Conservation (phyloP, 1,139 yeast genomes). For the Blastobotrys capitulatus region DNA sequence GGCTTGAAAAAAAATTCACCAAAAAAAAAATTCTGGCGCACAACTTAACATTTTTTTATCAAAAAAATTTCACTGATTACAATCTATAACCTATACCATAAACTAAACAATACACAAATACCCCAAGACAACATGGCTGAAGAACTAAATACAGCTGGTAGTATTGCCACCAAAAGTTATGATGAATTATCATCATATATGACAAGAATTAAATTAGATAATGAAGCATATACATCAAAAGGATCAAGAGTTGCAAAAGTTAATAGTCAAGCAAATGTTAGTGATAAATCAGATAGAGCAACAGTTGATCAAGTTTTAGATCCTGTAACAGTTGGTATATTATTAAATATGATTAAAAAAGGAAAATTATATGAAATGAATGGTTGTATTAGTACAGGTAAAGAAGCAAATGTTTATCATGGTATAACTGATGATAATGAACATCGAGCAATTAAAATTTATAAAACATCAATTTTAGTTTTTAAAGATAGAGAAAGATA, state of each 20-base stretch:
- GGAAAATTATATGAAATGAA: constrained; percentile 81
- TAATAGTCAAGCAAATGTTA: constrained; percentile 23
- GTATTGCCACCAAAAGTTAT: constrained; percentile 6
- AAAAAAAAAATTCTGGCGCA: too few relatives aligned
- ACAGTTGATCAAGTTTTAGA: constrained; percentile 96
- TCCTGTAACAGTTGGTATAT: constrained; percentile 82
- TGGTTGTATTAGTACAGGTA: constrained; percentile 95
- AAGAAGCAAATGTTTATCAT: constrained; percentile 97
- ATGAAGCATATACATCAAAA: constrained; percentile 27
- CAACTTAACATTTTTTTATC: too few relatives aligned
- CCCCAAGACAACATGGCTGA: background rate
- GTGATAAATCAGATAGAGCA: constrained; percentile 88
- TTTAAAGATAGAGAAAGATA: constrained; percentile 95
- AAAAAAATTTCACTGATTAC: too few relatives aligned
- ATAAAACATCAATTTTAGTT: constrained; percentile 91
- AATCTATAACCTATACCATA: too few relatives aligned
- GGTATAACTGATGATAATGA: constrained; percentile 64
- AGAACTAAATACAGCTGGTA: constrained; percentile 6
- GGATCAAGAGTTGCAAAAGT: constrained; percentile 31
- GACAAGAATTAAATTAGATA: constrained; percentile 23
- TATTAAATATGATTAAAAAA: constrained; percentile 73
- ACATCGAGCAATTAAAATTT: constrained; percentile 78
- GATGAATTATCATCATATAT: constrained; percentile 15
- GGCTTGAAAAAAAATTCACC: too few relatives aligned
- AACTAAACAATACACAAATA: too few relatives aligned